These are phyloP conservation scores for Penicillium sp. DNA, from an alignment of 2,329 filamentous ascomycete genomes.

Conservation along the genomic window DNA sequence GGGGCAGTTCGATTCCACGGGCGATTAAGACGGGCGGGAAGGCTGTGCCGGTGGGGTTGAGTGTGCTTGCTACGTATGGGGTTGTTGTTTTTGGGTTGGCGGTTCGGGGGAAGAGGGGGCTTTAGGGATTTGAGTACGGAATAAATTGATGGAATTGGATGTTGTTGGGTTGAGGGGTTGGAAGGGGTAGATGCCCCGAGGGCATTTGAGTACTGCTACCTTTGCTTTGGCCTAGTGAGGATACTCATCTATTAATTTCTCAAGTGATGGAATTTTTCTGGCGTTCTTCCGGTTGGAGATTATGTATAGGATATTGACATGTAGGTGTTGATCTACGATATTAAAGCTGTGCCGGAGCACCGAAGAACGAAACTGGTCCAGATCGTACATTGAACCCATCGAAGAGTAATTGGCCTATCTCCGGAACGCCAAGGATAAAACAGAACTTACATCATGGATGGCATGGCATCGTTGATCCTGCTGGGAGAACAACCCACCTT, in stretches of 20 bases:
- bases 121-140: slow-evolving; percentile 3
- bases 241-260: not conserved
- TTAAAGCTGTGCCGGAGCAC: not conserved
- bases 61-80: slow-evolving; percentile 76
- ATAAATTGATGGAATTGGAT: no score
- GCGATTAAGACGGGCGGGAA: slow-evolving; percentile 77
- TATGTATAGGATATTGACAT: not conserved
- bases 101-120: slow-evolving; percentile 45
- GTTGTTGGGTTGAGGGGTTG: no score
- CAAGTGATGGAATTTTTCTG: not conserved
- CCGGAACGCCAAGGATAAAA: slow-evolving; percentile 15
- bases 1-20: slow-evolving; percentile 79
- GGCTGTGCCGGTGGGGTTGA: slow-evolving; percentile 79
- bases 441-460: slow-evolving; percentile 21
- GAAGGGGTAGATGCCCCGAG: not conserved
- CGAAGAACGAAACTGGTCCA: not conserved
- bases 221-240: slow-evolving; percentile 3
- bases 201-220: not conserved
- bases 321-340: not conserved
- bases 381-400: not conserved
- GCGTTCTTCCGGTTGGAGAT: not conserved
- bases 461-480: slow-evolving; percentile 13
- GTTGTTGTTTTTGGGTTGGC: slow-evolving; percentile 77
- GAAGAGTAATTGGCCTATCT: slow-evolving; percentile 18
- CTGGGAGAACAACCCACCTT: slow-evolving; percentile 4